phyloP scores from a whole-genome alignment of 495 filamentous ascomycete genomes.

The Trichoderma orchidacearum region DNA sequence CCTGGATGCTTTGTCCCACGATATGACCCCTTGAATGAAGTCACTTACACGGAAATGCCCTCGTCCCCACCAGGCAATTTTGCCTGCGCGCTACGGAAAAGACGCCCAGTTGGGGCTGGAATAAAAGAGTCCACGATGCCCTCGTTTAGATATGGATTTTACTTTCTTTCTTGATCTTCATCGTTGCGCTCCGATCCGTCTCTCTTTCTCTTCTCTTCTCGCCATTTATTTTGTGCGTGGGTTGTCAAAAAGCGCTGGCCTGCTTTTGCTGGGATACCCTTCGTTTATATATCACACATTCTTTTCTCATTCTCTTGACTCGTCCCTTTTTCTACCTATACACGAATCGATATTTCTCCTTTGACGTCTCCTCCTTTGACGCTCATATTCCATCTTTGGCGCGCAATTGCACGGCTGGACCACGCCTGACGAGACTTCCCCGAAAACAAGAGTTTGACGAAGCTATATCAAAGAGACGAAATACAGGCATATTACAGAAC shows the following conservation, averaged over 20 bases:
- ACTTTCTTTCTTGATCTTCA: not conserved
- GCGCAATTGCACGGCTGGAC: slow-evolving; percentile 29
- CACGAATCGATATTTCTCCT: slow-evolving; percentile 14
- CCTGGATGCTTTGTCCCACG: not conserved
- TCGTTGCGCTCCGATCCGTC: slow-evolving; percentile 1
- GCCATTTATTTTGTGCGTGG: not conserved
- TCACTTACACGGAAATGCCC: not conserved
- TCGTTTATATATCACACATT: slow-evolving; percentile 15
- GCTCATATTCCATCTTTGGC: slow-evolving; percentile 31
- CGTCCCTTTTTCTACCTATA: not conserved
- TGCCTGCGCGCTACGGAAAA: not conserved
- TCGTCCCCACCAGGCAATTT: not conserved
- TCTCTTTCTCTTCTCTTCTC: slow-evolving; percentile 1
- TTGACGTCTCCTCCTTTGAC: no score
- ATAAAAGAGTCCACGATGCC: not conserved
- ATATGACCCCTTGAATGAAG: not conserved
- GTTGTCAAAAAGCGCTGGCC: slow-evolving; percentile 36
- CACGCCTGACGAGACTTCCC: slow-evolving; percentile 11
- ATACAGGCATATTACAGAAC: slow-evolving; percentile 11
- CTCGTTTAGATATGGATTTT: not conserved
- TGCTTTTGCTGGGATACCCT: slow-evolving; percentile 34
- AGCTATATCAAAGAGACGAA: slow-evolving; percentile 14
- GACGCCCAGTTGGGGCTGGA: not conserved
- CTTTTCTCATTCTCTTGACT: slow-evolving; percentile 3
- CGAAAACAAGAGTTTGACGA: slow-evolving; percentile 6